Evolutionary conservation across 257 asterid species (phyloP), one percentile per base, ranked within the genome.

Genomic region (Cordia subcordata): DNA sequence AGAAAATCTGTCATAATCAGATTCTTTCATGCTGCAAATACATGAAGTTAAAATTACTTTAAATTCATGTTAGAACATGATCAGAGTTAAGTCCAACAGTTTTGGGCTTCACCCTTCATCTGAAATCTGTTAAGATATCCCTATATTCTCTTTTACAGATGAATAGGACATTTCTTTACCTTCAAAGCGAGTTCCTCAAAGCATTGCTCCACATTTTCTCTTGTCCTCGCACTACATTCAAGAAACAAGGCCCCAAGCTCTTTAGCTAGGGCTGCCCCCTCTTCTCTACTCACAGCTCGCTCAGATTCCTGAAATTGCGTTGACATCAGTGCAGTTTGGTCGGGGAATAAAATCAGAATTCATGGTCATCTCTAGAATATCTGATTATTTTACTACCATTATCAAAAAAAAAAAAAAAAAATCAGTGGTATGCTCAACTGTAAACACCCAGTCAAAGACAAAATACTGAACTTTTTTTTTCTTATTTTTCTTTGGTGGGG

Each of bases 181-280:
- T 90, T 85, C 59, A 80, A 69, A 23, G 86, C 85, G 8, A 90
- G 85, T 67, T 85, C 94, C 72, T 80, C 89, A 72, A 90, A 90
- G 75, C 96, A 83, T 47, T 63, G 69, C 69, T 90, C 91, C 68
- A 90, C 96, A 53, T 90, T 90, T 70, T 78, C 88, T 68, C 98
- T 82, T 37, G 96, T 90, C 79, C 68, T 85, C 64, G 98, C 95
- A 69, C 98, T 90, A 75, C 96, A 85, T 80, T 90, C 98, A 60
- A 83, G 68, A 78, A 85, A 90, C 23, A 85, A 74, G 57, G 84
- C 72, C 65, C 98, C 98, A 20, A 87, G 87, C 66, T 85, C 95
- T 74, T 78, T 77, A 10, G 94, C 96, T 20, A 87, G 81, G 62
- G 81, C 57, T 53, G 71, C 40, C 40, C 98, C 97, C 71, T 90